Conservation (phyloP, 768 basidiomycete genomes). For the Boletus sp. region DNA sequence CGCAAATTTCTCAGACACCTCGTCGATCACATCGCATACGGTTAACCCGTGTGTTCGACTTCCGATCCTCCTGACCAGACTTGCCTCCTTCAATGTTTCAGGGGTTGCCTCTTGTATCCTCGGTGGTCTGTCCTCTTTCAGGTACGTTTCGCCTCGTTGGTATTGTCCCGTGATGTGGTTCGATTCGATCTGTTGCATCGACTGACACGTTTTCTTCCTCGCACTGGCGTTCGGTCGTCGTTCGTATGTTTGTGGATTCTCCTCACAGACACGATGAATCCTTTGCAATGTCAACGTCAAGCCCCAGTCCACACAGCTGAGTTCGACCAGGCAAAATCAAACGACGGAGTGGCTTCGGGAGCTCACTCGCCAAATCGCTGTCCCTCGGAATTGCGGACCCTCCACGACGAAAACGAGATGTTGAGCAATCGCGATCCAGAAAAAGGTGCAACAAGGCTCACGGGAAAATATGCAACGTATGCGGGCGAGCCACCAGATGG, state of each 20-base stretch:
- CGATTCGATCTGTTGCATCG: not conserved
- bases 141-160: not conserved
- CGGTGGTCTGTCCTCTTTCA: not conserved
- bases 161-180: not conserved
- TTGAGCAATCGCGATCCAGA: conserved; percentile 3
- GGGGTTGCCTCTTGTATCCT: not conserved
- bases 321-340: not conserved
- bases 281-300: not conserved
- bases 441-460: not conserved
- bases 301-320: not conserved
- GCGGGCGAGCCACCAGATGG: conserved; percentile 27
- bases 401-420: conserved; percentile 5
- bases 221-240: not conserved
- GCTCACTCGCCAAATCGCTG: not conserved
- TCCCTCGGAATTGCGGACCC: conserved; percentile 7
- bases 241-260: not conserved
- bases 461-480: conserved; percentile 18
- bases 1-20: not conserved
- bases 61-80: not conserved
- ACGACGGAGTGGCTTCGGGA: not conserved
- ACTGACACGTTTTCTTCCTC: not conserved
- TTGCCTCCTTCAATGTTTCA: not conserved
- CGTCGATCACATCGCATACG: not conserved
- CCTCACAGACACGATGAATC: not conserved
- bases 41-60: not conserved